Evolutionary conservation across 805 yeast genomes (phyloP).

Genomic region (Alloascoidea africana): DNA sequence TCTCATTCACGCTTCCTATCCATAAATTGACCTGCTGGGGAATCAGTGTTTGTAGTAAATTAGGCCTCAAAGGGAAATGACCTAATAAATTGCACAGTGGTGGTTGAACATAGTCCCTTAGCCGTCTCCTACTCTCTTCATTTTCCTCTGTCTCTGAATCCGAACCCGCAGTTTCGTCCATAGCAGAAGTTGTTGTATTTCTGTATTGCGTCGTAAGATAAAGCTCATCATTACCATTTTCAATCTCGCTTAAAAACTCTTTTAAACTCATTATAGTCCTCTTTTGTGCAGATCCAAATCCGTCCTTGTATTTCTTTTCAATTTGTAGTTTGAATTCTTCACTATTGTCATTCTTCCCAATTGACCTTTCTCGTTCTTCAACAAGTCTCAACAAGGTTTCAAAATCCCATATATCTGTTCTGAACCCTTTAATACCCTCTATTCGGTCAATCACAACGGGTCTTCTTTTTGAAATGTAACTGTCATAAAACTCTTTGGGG

Average conservation of each 20-base stretch:
- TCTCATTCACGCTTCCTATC: background rate
- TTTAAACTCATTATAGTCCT: conserved; percentile 34
- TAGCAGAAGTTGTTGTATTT: conserved; percentile 13
- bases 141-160: background rate
- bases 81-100: background rate
- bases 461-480: background rate
- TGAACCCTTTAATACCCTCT: background rate
- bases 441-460: background rate
- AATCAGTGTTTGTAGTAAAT: background rate
- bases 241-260: conserved; percentile 24
- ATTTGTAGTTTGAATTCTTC: conserved; percentile 26
- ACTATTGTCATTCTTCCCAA: conserved; percentile 15
- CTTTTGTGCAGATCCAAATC: conserved; percentile 52
- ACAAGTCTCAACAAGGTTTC: background rate
- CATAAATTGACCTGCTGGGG: conserved; percentile 1
- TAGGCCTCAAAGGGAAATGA: background rate
- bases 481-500: background rate
- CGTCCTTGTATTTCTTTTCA: conserved; percentile 41
- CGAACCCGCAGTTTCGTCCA: conserved; percentile 20
- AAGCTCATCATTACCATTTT: conserved; percentile 7
- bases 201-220: conserved; percentile 3
- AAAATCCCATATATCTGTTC: background rate
- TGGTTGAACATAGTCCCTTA: background rate
- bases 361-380: too few species aligned
- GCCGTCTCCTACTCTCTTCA: background rate